These are phyloP conservation scores for Pseudogymnoascus verrucosus DNA, from an alignment of 2,329 filamentous ascomycete genomes.

Conservation along the genomic window DNA sequence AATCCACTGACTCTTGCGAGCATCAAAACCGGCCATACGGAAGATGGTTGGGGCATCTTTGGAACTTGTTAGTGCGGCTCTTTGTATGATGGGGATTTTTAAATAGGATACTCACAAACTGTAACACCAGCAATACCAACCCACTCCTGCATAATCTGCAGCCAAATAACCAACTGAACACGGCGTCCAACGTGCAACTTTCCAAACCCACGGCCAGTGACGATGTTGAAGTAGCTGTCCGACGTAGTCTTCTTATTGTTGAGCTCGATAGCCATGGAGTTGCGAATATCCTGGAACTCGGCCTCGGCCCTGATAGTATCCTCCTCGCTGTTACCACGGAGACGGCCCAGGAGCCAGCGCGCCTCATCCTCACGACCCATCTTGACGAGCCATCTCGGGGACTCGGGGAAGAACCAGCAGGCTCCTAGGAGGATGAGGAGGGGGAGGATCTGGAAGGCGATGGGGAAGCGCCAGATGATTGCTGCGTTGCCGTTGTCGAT, in stretches of 20 bases:
- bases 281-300: conserved; percentile 62
- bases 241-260: conserved; percentile 43
- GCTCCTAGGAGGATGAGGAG: conserved; percentile 46
- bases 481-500: conserved; percentile 49
- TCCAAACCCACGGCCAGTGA: conserved; percentile 21
- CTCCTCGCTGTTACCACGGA: conserved; percentile 51
- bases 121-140: conserved; percentile 63
- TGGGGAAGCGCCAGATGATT: conserved; percentile 60
- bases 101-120: conserved; percentile 34
- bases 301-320: conserved; percentile 47
- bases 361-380: conserved; percentile 60
- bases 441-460: conserved; percentile 62
- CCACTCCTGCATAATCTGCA: conserved; percentile 66
- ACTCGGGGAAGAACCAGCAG: conserved; percentile 64
- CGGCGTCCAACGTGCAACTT: conserved; percentile 59
- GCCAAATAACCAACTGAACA: conserved; percentile 62
- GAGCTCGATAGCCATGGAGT: conserved; percentile 54
- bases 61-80: neutral
- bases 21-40: conserved; percentile 56
- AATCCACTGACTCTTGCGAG: conserved; percentile 55
- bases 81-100: neutral
- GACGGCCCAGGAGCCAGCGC: conserved; percentile 52
- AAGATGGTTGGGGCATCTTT: conserved; percentile 40
- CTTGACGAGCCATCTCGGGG: conserved; percentile 59
- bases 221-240: conserved; percentile 35